Conservation (phyloP, 352 stramenopile species). For the Ophiocytium majus region DNA sequence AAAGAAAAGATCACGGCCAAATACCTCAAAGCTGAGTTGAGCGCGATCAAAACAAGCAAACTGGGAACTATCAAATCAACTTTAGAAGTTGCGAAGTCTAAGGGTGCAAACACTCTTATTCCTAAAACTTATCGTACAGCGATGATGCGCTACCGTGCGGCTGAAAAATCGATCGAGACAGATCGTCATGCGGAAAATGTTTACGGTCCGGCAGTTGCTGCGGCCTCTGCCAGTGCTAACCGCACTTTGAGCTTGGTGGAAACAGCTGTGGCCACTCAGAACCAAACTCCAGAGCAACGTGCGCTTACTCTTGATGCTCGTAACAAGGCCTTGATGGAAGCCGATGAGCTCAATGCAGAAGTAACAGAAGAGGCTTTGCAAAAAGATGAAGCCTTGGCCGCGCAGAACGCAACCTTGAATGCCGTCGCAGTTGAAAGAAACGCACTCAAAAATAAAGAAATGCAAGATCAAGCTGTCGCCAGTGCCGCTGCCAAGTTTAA, state of each 20-base stretch:
- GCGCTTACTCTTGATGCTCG: not conserved
- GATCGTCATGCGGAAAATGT: not conserved
- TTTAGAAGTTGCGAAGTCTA: not conserved
- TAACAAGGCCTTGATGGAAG: slow-evolving; percentile 6
- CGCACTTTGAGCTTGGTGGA: slow-evolving; percentile 3
- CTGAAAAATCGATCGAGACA: not conserved
- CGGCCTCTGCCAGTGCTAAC: not conserved
- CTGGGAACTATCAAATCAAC: not conserved
- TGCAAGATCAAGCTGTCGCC: slow-evolving; percentile 5
- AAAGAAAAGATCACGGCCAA: not conserved
- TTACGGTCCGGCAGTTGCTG: not conserved
- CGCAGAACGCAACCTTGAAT: not conserved
- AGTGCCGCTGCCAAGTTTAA: not conserved
- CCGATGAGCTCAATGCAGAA: slow-evolving; percentile 1
- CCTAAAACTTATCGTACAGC: slow-evolving; percentile 7
- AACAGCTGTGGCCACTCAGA: not conserved
- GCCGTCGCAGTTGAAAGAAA: not conserved
- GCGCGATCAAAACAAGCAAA: slow-evolving; percentile 1
- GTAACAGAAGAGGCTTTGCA: not conserved
- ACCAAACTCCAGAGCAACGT: not conserved
- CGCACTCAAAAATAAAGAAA: not conserved
- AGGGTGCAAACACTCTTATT: not conserved
- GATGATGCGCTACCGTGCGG: not conserved
- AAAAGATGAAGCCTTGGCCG: not conserved
- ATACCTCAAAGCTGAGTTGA: slow-evolving; percentile 4